phyloP scores from a whole-genome alignment of 495 filamentous ascomycete genomes.

The Parmelia sp. region DNA sequence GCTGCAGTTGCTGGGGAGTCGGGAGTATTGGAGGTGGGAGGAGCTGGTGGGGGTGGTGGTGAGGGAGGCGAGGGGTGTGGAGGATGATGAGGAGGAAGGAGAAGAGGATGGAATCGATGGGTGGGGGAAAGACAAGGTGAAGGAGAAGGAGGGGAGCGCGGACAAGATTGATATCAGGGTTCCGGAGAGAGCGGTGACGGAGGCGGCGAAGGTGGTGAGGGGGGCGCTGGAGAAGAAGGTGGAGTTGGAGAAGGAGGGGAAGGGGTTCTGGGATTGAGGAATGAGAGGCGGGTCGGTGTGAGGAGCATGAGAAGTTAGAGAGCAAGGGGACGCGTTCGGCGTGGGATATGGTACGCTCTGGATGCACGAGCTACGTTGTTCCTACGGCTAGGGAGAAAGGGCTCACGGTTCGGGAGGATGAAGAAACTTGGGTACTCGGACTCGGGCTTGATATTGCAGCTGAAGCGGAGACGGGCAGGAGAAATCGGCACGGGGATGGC shows the following conservation, averaged over 20 bases:
- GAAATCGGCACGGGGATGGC: neutral
- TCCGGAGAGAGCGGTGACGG: constrained; percentile 14
- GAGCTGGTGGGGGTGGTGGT: constrained; percentile 7
- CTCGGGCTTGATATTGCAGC: neutral
- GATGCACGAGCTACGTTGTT: neutral
- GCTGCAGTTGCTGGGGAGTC: constrained; percentile 1
- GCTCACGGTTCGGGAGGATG: neutral
- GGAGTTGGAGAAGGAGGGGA: constrained; percentile 12
- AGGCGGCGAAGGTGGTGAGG: constrained; percentile 16
- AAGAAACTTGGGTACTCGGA: neutral
- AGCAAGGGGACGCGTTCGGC: neutral
- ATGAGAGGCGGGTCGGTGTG: neutral
- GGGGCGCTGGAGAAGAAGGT: constrained; percentile 10
- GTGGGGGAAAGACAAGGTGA: neutral
- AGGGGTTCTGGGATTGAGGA: constrained; percentile 11
- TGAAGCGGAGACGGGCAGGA: neutral
- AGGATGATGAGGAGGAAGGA: neutral
- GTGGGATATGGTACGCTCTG: neutral
- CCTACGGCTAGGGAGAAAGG: neutral
- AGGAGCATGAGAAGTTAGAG: neutral
- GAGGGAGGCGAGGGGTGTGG: constrained; percentile 8
- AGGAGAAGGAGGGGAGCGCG: neutral
- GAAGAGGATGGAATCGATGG: neutral
- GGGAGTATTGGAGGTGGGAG: neutral
- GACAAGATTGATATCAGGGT: constrained; percentile 5